phyloP scores from a whole-genome alignment of 78 protist species.

The Speleostelium caveatum region DNA sequence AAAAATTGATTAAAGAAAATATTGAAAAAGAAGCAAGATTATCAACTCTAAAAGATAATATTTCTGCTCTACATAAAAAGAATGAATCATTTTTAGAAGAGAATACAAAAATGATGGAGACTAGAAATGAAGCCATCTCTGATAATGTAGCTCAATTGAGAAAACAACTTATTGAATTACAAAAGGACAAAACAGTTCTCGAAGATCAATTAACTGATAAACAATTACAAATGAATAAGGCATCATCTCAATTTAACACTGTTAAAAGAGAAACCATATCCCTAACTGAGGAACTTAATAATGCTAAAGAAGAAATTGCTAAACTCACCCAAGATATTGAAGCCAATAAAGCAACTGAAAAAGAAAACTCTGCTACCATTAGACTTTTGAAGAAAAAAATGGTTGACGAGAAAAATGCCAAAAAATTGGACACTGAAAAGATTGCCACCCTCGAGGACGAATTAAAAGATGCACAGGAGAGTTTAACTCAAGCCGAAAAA shows the following conservation, averaged over 20 bases:
- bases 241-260: conserved; percentile 18
- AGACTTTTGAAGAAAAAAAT: conserved; percentile 53
- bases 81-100: conserved; percentile 66
- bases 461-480: conserved; percentile 65
- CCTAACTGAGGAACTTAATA: conserved; percentile 25
- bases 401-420: conserved; percentile 31
- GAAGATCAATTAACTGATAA: conserved; percentile 61
- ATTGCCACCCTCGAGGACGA: conserved; percentile 58
- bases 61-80: conserved; percentile 65
- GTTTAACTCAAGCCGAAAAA: conserved; percentile 44
- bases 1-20: conserved; percentile 44
- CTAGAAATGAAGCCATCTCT: conserved; percentile 67
- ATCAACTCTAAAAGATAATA: conserved; percentile 48
- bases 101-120: conserved; percentile 72
- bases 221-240: conserved; percentile 20
- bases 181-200: conserved; percentile 36
- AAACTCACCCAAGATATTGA: conserved; percentile 45
- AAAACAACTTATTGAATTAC: conserved; percentile 61
- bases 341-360: conserved; percentile 26
- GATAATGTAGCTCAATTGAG: conserved; percentile 64
- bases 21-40: conserved; percentile 52
- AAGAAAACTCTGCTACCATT: conserved; percentile 29
- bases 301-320: conserved; percentile 16
- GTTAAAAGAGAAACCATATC: conserved; percentile 53
- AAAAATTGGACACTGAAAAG: conserved; percentile 44